These are phyloP conservation scores for Quercus mongolica DNA, from an alignment of 306 rosid genomes.

Conservation along the genomic window DNA sequence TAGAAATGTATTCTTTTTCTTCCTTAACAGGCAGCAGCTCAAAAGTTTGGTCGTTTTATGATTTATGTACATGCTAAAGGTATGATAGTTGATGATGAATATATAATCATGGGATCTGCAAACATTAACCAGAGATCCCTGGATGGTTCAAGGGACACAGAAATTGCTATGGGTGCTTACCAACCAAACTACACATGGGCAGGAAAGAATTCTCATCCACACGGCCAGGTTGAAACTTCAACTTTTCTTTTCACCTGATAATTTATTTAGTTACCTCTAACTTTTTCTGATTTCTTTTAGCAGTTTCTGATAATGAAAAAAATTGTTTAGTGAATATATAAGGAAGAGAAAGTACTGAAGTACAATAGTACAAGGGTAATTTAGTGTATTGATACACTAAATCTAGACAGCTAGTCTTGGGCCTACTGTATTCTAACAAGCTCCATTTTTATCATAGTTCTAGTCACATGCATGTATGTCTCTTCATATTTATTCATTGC, in stretches of 20 bases:
- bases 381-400: too few relatives aligned
- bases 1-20: not conserved
- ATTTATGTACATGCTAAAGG: slow-evolving; percentile 78
- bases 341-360: too few relatives aligned
- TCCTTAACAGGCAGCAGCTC: slow-evolving; percentile 39
- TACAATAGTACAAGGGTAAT: too few relatives aligned
- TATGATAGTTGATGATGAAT: slow-evolving; percentile 68
- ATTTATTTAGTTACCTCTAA: too few relatives aligned
- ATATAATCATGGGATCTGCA: slow-evolving; percentile 68
- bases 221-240: slow-evolving; percentile 50
- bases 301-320: too few relatives aligned
- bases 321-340: too few relatives aligned
- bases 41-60: slow-evolving; percentile 59
- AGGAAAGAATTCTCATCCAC: slow-evolving; percentile 51
- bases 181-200: slow-evolving; percentile 63
- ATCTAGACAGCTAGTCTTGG: too few relatives aligned
- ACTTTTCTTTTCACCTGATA: not conserved
- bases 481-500: not conserved
- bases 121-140: slow-evolving; percentile 75
- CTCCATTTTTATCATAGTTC: too few relatives aligned
- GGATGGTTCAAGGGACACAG: slow-evolving; percentile 81
- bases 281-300: too few relatives aligned
- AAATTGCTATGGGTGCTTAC: slow-evolving; percentile 79
- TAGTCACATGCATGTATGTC: too few relatives aligned
- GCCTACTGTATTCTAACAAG: too few relatives aligned